Base-by-base conservation (phyloP, 768 basidiomycete genomes). In the Ephemerocybe angulata region DNA sequence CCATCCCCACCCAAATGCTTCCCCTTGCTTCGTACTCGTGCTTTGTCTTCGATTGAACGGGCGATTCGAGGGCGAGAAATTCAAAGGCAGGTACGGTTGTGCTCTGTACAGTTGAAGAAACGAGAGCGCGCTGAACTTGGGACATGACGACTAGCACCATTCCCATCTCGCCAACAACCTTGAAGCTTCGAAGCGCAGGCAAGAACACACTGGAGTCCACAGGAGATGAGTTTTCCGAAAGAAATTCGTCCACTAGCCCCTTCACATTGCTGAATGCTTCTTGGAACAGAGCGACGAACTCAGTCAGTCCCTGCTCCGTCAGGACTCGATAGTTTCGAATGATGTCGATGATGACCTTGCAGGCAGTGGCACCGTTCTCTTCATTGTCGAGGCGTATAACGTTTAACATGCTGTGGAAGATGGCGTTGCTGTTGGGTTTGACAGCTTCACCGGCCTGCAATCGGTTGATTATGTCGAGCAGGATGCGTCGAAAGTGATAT, bases 91-190 rank as follows among this genome's bases (percentile, higher is more conserved):
- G 79, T 10, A 82, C 76, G 33, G 93, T 79, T 6, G 88, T 88
- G 15, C 82, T 76, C 62, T 85, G 80, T 56, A 96, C 80, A 15
- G 84, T 76, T 2, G 85, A 75, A 13, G 79, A 72, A 49, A 91
- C 85, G 57, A 88, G 68, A 7, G 76, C 71, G 41, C 86, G 81
- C 60, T 91, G 87, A 35, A 83, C 81, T 70, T 98, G 96, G 57
- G 89, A 87, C 70, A 97, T 88, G 25, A 93, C 84, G 27, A 94
- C 90, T 66, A 96, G 85, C 12, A 92, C 86, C 76, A 95, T 88
- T 4, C 90, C 90, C 78, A 96, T 88, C 72, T 99, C 97, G 13
- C 90, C 87, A 11, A 98, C 75, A 10, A 97, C 89, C 70, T 97
- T 98, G 78, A 97, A 94, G 66, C 93, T 95, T 55, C 84, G 83